These are phyloP conservation scores for Alternaria atra DNA, from an alignment of 2,329 filamentous ascomycete species.

Conservation along the genomic window DNA sequence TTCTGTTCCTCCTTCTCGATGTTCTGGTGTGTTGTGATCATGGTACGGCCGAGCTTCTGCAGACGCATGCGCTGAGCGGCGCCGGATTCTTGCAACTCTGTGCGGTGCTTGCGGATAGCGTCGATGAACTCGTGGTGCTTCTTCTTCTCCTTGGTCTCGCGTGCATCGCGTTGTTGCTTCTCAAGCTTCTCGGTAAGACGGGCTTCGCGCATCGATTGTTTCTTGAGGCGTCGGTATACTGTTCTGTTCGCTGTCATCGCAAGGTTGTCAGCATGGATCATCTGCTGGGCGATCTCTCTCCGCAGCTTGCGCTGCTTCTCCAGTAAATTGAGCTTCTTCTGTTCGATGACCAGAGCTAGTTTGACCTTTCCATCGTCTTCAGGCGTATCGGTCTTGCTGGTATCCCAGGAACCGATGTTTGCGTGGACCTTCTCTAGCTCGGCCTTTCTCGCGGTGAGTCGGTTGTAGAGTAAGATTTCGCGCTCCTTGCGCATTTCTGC, in stretches of 20 bases:
- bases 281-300: conserved; percentile 86
- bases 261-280: conserved; percentile 94
- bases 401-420: conserved; percentile 88
- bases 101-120: conserved; percentile 82
- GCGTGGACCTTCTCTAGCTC: conserved; percentile 86
- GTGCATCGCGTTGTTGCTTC: conserved; percentile 96
- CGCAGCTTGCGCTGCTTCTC: conserved; percentile 87
- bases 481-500: conserved; percentile 78
- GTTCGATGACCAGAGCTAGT: conserved; percentile 90
- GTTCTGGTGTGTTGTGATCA: conserved; percentile 89
- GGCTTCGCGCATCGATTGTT: conserved; percentile 93
- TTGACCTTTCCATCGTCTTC: conserved; percentile 81
- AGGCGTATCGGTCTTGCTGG: conserved; percentile 70
- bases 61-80: conserved; percentile 75
- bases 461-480: conserved; percentile 88
- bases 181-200: conserved; percentile 98
- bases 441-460: conserved; percentile 82
- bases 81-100: conserved; percentile 76
- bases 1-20: conserved; percentile 99
- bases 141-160: conserved; percentile 96
- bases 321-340: conserved; percentile 88
- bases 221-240: conserved; percentile 93
- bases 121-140: conserved; percentile 93
- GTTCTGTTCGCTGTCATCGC: conserved; percentile 96
- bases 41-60: conserved; percentile 87